phyloP scores from a whole-genome alignment of 176 grass and related monocot genomes.

The Phoenix roebelenii region DNA sequence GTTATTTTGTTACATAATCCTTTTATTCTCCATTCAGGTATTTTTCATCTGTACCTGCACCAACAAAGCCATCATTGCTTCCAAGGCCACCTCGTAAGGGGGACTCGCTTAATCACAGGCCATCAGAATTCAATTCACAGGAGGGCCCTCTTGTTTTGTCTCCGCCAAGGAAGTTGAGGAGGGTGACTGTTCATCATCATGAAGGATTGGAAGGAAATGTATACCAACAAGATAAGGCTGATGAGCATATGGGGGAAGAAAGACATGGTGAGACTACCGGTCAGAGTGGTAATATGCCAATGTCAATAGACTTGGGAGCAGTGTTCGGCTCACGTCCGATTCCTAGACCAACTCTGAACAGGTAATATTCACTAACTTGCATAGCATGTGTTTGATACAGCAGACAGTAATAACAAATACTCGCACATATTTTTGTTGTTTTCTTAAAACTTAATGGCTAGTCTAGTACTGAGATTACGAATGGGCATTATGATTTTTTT shows the following conservation, averaged over 20 bases:
- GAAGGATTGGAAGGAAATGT: conserved; percentile 48
- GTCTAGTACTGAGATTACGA: not conserved
- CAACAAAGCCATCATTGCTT: conserved; percentile 75
- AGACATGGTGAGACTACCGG: conserved; percentile 46
- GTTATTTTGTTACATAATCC: no score
- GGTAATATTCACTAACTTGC: conserved; percentile 27
- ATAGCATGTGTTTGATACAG: not conserved
- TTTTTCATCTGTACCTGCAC: conserved; percentile 74
- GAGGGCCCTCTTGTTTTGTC: conserved; percentile 68
- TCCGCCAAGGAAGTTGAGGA: conserved; percentile 78
- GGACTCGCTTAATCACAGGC: conserved; percentile 42
- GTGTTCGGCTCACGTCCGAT: conserved; percentile 74
- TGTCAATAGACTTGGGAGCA: conserved; percentile 89
- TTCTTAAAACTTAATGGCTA: not conserved
- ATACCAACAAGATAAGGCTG: conserved; percentile 32
- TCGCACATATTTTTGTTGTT: not conserved
- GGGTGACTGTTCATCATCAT: conserved; percentile 41
- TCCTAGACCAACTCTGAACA: conserved; percentile 69
- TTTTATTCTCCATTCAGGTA: conserved; percentile 39
- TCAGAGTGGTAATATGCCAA: conserved; percentile 68
- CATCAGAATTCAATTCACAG: conserved; percentile 50
- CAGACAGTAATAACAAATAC: not conserved
- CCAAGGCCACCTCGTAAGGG: conserved; percentile 73
- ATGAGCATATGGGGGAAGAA: conserved; percentile 39
- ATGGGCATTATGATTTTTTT: conserved; percentile 4